Base-by-base conservation (phyloP, 1,284 basidiomycete genomes). In the Marasmius tenuissimus region DNA sequence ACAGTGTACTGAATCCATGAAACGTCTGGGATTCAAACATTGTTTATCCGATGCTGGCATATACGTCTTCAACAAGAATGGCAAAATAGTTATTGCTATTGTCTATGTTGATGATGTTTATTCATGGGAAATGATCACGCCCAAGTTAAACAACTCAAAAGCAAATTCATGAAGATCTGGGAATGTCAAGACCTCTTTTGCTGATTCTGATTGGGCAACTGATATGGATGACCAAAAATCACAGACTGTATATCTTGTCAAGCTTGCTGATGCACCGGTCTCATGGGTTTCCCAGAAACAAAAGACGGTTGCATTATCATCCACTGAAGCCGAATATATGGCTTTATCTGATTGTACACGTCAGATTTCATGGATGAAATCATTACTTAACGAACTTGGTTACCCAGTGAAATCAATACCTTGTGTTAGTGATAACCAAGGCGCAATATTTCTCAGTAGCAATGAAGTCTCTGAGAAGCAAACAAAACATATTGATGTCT, bases 201-300 rank as follows among this genome's bases (percentile, higher is more conserved):
- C 70, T 11, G 70, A 76, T 61, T 68, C 71, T 16, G 70, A 76
- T 62, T 76, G 71, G 70, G 71, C 64, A 5, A 33, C 49, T 49
- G 61, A 72, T 10, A 9, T 16, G 9, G 62, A 60, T 34, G 63
- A 55, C 1, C 20, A 64, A 0, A 54, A 51, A 42, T 75, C 70
- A 7, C 59, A 61, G 1, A 67, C 65, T 1, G 72, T 71, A 11
- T 73, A 63, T 61, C 63, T 64, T 18, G 58, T 70, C 34, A 63
- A 64, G 20, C 55, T 73, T 3, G 68, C 65, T n/a, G n/a, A n/a
- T 40, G 64, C 58, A 1, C 37, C 62, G 1, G 62, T 72, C 47
- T 49, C 8, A 8, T 49, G 47, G 47, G 47, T 49, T 49, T 49
- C 47, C 14, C 47, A 49, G 8, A 49, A 49, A 49, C 47, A 49